These are phyloP conservation scores for Paecilomyces formosus DNA, from an alignment of 2,329 filamentous ascomycete species.

Conservation along the genomic window DNA sequence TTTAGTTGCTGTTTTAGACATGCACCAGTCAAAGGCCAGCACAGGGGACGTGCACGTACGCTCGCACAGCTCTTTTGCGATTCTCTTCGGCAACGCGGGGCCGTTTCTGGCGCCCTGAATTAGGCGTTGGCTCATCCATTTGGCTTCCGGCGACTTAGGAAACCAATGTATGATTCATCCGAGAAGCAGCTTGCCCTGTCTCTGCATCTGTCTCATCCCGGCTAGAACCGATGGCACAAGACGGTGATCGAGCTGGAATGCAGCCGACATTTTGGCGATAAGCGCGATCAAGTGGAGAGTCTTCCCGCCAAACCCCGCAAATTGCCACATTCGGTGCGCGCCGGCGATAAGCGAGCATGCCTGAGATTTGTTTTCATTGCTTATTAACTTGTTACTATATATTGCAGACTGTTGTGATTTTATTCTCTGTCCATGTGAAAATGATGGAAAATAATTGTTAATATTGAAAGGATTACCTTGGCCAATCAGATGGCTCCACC, in stretches of 20 bases:
- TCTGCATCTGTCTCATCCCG: not conserved
- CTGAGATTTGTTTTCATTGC: not conserved
- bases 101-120: slow-evolving; percentile 27
- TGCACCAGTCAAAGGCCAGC: not conserved
- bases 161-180: not conserved
- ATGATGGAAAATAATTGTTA: too few species aligned
- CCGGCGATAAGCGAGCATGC: not conserved
- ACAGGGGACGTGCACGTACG: slow-evolving; percentile 18
- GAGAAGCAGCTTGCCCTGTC: not conserved
- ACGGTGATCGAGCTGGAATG: not conserved
- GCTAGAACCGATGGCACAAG: not conserved
- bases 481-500: too few species aligned
- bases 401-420: too few species aligned
- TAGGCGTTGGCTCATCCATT: slow-evolving; percentile 23
- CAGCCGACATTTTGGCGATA: not conserved
- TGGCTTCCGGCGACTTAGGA: not conserved
- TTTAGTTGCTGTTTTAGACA: not conserved
- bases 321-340: not conserved
- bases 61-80: slow-evolving; percentile 33
- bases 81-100: slow-evolving; percentile 34
- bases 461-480: too few species aligned
- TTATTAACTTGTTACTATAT: not conserved
- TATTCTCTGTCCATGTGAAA: not conserved
- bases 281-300: not conserved
- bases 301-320: slow-evolving; percentile 1